These are phyloP conservation scores for Meyerozyma athensensis DNA, from an alignment of 1,139 yeast genomes.

Conservation along the genomic window DNA sequence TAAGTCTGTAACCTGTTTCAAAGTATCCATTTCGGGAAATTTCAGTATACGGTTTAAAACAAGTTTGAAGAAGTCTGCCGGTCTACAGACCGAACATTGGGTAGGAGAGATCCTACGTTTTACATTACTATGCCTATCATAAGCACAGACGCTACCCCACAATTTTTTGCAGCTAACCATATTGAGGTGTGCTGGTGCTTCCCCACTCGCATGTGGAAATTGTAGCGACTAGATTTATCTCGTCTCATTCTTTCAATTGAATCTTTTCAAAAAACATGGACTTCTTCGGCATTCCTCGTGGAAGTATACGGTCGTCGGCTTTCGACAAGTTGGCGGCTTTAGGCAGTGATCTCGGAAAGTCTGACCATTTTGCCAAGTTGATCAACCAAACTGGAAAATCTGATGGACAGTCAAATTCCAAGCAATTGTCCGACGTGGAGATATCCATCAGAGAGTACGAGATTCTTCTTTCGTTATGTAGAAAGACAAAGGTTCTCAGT, in stretches of 20 bases:
- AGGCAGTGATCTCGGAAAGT: slow-evolving; percentile 19
- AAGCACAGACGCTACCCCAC: background rate
- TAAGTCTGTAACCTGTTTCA: too few relatives aligned
- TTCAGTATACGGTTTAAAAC: too few relatives aligned
- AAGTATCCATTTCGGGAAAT: too few relatives aligned
- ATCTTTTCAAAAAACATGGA: slow-evolving; percentile 26
- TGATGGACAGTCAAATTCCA: background rate
- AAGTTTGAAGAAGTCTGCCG: too few relatives aligned
- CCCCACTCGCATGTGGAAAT: slow-evolving; percentile 4
- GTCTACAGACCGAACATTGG: too few relatives aligned
- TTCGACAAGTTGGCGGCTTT: slow-evolving; percentile 39
- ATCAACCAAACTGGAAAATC: slow-evolving; percentile 11
- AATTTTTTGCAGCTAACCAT: background rate
- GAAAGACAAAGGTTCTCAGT: slow-evolving; percentile 33
- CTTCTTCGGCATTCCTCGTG: slow-evolving; percentile 34
- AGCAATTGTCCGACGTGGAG: slow-evolving; percentile 27
- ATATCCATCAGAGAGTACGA: slow-evolving; percentile 62
- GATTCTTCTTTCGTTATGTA: slow-evolving; percentile 62
- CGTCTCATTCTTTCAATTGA: background rate
- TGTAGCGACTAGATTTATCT: background rate
- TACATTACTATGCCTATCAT: too few relatives aligned
- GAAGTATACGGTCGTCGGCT: slow-evolving; percentile 57
- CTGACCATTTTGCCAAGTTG: slow-evolving; percentile 10
- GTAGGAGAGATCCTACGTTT: too few relatives aligned
- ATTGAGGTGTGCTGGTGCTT: background rate